These are phyloP conservation scores for Boletus huronensis DNA, from an alignment of 768 basidiomycete genomes.

Conservation along the genomic window DNA sequence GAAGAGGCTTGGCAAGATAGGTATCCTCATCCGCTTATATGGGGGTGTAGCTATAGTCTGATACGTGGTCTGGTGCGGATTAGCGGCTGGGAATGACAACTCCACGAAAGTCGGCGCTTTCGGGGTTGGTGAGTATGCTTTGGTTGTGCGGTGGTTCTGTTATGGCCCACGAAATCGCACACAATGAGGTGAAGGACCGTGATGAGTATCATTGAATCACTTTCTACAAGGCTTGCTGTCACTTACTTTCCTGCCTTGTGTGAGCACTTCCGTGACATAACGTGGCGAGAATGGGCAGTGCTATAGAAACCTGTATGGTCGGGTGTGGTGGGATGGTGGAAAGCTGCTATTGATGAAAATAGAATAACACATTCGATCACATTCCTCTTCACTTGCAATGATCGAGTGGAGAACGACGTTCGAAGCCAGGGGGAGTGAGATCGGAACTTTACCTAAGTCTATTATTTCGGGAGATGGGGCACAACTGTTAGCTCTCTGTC, in stretches of 20 bases:
- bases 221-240: slow-evolving; percentile 15
- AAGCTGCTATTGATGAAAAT: too few relatives aligned
- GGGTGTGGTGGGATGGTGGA: too few relatives aligned
- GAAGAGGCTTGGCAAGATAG: slow-evolving; percentile 12
- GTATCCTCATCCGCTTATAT: neutral
- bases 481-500: too few relatives aligned
- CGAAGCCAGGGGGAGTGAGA: too few relatives aligned
- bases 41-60: neutral
- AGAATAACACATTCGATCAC: too few relatives aligned
- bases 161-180: slow-evolving; percentile 30
- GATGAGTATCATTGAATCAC: slow-evolving; percentile 26
- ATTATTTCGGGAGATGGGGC: too few relatives aligned
- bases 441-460: too few relatives aligned
- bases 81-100: slow-evolving; percentile 6
- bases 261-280: neutral
- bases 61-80: neutral
- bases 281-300: neutral
- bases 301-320: neutral
- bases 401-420: too few relatives aligned
- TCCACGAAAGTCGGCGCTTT: slow-evolving; percentile 12
- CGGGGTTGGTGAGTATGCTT: slow-evolving; percentile 7
- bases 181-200: slow-evolving; percentile 20
- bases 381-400: too few relatives aligned
- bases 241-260: neutral
- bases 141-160: neutral